Percentiles rank a stretch among this genome's conserved stretches.
Evolutionary conservation across 2,329 filamentous ascomycete species (phyloP).

Genomic region (Fusarium sp.): DNA sequence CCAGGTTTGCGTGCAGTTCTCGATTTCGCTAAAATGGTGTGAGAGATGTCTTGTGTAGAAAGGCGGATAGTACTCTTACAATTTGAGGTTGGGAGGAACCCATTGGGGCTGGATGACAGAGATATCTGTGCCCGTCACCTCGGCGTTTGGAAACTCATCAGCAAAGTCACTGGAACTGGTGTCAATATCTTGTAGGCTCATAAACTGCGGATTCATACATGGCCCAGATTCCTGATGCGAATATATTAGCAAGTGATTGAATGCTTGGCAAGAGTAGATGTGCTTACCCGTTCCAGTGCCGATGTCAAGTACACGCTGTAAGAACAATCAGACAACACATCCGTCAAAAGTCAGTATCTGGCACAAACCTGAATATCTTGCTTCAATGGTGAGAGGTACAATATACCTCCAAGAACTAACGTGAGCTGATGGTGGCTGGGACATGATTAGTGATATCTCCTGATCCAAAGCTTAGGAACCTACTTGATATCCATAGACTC

Average conservation of each 20-base stretch:
- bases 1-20: constrained; percentile 47
- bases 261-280: not conserved
- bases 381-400: not conserved
- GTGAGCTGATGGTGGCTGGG: constrained; percentile 8
- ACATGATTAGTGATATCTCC: not conserved
- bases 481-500: constrained; percentile 14
- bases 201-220: constrained; percentile 6
- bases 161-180: constrained; percentile 58
- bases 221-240: constrained; percentile 55
- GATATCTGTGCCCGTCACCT: constrained; percentile 64
- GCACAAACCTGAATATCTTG: not conserved
- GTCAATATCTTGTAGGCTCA: not conserved
- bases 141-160: constrained; percentile 56
- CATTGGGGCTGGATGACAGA: constrained; percentile 67
- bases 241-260: not conserved
- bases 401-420: not conserved
- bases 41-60: not conserved
- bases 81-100: constrained; percentile 59
- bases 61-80: not conserved
- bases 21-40: constrained; percentile 1
- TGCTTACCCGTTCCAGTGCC: constrained; percentile 11
- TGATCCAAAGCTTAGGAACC: not conserved
- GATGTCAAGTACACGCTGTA: constrained; percentile 5
- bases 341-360: accelerated
- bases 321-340: not conserved